Evolutionary conservation across 2,329 filamentous ascomycete genomes (phyloP), one percentile per base, ranked within the genome.

Genomic region (Talaromyces sp.): DNA sequence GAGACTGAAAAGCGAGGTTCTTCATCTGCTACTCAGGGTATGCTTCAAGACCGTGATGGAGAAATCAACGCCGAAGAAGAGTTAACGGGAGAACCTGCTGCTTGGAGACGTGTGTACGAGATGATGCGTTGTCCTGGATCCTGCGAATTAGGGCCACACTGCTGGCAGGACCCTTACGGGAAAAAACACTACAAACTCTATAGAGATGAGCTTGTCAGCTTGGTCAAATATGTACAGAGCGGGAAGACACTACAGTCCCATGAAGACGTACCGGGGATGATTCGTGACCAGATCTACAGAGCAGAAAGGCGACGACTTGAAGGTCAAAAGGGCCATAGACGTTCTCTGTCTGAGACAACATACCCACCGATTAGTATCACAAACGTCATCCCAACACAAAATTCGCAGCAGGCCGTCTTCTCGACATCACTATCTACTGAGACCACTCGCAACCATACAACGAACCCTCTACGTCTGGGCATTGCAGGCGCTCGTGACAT

Each of bases 401-500:
- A 63, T 58, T 67, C 61, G 61, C 66, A 65, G 51, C 38, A 58
- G 53, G 51, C 60, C 61, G 56, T 61, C 11, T 36, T 58, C 58
- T 56, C 47, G 62, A 65, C 65, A 63, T 62, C 60, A 63, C 63
- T 47, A 61, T 38, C 56, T 5, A 58, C 53, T 2, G n/a, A 58
- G n/a, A n/a, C n/a, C n/a, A n/a, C n/a, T 61, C 62, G 43, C 36
- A 63, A 60, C 31, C 60, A 67, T 56, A n/a, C 65, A 53, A 17
- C 56, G 19, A 36, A 61, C 60, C 53, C 67, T 3, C 38, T 13
- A 43, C 38, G 38, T 6, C 69, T 72, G 34, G 61, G 65, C 61
- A 71, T 74, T 53, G 68, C 68, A 59, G 69, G 72, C 34, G 66
- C 59, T 51, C 65, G 66, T 25, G 73, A 74, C 61, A 19, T 65